Evolutionary conservation across 352 stramenopile genomes (phyloP).

Genomic region (Pythium myriotylum): DNA sequence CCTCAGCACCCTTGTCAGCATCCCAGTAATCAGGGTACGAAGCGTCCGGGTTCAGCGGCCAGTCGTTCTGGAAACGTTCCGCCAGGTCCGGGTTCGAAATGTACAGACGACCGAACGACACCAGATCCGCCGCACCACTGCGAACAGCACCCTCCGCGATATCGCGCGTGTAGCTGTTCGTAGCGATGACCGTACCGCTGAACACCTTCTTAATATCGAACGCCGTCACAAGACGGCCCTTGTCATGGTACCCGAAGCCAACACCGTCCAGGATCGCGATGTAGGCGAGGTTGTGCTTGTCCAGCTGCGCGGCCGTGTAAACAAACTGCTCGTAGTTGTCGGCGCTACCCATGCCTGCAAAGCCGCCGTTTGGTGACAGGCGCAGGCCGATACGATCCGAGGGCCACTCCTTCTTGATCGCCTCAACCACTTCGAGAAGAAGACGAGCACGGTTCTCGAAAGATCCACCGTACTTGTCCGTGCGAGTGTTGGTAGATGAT

Average conservation of each 20-base stretch:
- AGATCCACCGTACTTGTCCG: constrained; percentile 69
- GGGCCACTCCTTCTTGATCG: constrained; percentile 15
- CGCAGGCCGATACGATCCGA: constrained; percentile 18
- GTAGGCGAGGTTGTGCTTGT: constrained; percentile 41
- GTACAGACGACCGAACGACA: constrained; percentile 40
- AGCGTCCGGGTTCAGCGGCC: constrained; percentile 32
- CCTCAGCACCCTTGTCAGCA: not conserved
- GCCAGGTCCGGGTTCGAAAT: constrained; percentile 48
- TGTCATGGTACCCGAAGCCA: constrained; percentile 50
- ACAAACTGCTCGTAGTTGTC: constrained; percentile 47
- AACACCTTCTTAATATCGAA: constrained; percentile 35
- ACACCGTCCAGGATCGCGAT: constrained; percentile 53
- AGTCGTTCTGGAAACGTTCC: constrained; percentile 28
- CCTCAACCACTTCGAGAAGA: constrained; percentile 55
- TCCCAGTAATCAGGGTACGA: constrained; percentile 3
- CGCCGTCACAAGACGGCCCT: constrained; percentile 30
- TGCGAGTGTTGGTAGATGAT: constrained; percentile 59
- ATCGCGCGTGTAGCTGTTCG: constrained; percentile 37
- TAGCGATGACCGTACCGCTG: constrained; percentile 43
- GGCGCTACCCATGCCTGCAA: constrained; percentile 39
- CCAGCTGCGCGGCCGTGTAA: constrained; percentile 37
- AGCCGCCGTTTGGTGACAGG: constrained; percentile 36
- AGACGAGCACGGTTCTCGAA: constrained; percentile 66
- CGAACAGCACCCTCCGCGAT: constrained; percentile 27
- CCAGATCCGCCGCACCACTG: constrained; percentile 27